A percentile compares a stretch with the other conserved stretches of the same genome.
phyloP scores from a whole-genome alignment of 371 early-diverging fungal genomes.

The Apophysomyces sp. region DNA sequence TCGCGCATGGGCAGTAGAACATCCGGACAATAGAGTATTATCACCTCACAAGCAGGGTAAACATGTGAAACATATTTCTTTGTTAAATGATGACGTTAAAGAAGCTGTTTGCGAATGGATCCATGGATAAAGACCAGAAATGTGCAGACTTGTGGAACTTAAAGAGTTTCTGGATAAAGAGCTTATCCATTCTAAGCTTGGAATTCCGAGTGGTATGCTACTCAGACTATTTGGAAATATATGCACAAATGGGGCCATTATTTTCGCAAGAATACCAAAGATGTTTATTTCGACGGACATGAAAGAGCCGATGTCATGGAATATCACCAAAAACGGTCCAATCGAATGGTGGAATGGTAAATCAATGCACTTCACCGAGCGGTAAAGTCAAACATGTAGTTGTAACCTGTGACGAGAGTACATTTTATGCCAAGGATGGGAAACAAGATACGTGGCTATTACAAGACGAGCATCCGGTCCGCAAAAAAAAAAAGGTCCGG shows the following conservation, averaged over 20 bases:
- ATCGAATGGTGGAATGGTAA: not conserved
- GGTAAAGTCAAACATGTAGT: conserved; percentile 2
- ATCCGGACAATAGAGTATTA: too few relatives aligned
- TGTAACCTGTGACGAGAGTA: not conserved
- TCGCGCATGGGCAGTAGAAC: too few relatives aligned
- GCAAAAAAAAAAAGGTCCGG: conserved; percentile 11
- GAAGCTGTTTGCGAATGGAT: too few relatives aligned
- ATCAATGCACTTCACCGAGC: not conserved
- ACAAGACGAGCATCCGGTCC: not conserved
- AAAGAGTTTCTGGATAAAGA: too few relatives aligned
- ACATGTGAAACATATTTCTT: too few relatives aligned
- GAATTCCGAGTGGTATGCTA: too few relatives aligned
- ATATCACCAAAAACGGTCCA: conserved; percentile 6
- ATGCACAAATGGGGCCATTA: conserved; percentile 11
- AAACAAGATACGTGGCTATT: not conserved
- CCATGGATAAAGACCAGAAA: too few relatives aligned
- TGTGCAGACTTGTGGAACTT: too few relatives aligned
- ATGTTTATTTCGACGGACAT: conserved; percentile 11
- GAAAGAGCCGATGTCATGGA: conserved; percentile 7
- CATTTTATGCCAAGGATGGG: conserved; percentile 5
- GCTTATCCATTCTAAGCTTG: too few relatives aligned
- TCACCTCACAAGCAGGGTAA: too few relatives aligned
- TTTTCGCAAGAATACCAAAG: conserved; percentile 3
- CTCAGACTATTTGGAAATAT: too few relatives aligned
- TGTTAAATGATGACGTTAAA: too few relatives aligned